Evolutionary conservation across 805 yeast genomes (phyloP).

Genomic region (Suhomyces kilbournensis): DNA sequence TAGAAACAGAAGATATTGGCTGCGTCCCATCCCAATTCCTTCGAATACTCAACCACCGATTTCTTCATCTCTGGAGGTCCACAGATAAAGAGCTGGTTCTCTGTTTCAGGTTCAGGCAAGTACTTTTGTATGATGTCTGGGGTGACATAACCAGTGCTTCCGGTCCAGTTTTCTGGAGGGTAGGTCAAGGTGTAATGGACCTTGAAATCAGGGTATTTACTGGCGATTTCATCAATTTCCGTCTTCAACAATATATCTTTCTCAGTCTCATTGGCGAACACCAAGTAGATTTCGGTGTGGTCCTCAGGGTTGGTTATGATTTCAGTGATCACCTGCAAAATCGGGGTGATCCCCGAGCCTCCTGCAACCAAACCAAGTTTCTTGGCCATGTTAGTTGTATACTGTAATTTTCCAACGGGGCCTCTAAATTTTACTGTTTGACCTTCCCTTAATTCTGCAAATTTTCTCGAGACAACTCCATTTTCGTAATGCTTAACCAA

Average conservation of each 20-base stretch:
- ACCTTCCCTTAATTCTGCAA: conserved; percentile 64
- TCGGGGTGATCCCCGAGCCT: conserved; percentile 89
- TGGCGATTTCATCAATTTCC: conserved; percentile 69
- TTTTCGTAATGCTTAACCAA: conserved; percentile 72
- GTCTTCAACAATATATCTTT: conserved; percentile 71
- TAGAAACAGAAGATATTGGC: conserved; percentile 55
- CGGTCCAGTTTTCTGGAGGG: conserved; percentile 51
- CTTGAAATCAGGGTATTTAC: conserved; percentile 58
- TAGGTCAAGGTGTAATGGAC: conserved; percentile 57
- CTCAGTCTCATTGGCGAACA: conserved; percentile 73
- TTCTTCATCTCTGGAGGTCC: conserved; percentile 74
- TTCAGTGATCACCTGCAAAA: conserved; percentile 72
- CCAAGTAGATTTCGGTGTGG: conserved; percentile 54
- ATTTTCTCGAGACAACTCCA: conserved; percentile 65
- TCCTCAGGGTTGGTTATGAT: conserved; percentile 70
- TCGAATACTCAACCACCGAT: conserved; percentile 46
- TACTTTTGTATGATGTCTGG: conserved; percentile 53
- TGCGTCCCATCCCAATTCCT: conserved; percentile 60
- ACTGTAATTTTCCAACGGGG: conserved; percentile 72
- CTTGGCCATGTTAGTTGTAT: conserved; percentile 54
- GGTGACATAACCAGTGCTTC: conserved; percentile 58
- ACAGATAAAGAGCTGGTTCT: conserved; percentile 61
- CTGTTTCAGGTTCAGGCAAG: conserved; percentile 46
- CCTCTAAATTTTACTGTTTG: conserved; percentile 71
- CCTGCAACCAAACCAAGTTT: conserved; percentile 74